phyloP scores from a whole-genome alignment of 441 rosid species.

The Daphne laureola region DNA sequence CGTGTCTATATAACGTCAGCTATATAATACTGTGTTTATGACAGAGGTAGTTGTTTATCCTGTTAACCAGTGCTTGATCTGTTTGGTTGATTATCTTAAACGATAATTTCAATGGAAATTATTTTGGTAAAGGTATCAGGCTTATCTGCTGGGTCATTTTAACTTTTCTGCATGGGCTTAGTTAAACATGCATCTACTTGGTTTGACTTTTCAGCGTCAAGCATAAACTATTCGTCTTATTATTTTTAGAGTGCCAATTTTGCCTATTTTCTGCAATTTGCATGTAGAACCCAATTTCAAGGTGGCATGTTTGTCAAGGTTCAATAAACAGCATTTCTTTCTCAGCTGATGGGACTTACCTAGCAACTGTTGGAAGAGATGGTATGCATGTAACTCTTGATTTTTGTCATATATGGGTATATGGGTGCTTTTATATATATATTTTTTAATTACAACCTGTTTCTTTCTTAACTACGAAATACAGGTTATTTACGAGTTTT shows the following conservation, averaged over 20 bases:
- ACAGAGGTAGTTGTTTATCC: too few relatives aligned
- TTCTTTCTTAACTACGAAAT: background rate
- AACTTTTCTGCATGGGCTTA: too few relatives aligned
- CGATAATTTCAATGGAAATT: too few relatives aligned
- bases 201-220: slow-evolving; percentile 1
- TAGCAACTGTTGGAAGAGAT: slow-evolving; percentile 98
- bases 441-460: slow-evolving; percentile 16
- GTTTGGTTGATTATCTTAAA: too few relatives aligned
- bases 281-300: slow-evolving; percentile 87
- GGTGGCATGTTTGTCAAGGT: slow-evolving; percentile 98
- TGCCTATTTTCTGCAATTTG: slow-evolving; percentile 15
- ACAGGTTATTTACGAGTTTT: slow-evolving; percentile 83
- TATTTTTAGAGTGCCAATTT: slow-evolving; percentile 8
- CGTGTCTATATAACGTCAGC: too few relatives aligned
- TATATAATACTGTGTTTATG: too few relatives aligned
- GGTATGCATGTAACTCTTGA: slow-evolving; percentile 35
- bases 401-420: slow-evolving; percentile 1
- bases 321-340: slow-evolving; percentile 81
- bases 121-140: background rate
- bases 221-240: slow-evolving; percentile 3
- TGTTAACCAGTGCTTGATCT: too few relatives aligned
- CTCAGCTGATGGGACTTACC: slow-evolving; percentile 72
- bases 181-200: background rate
- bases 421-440: slow-evolving; percentile 6
- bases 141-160: background rate